Percentiles rank a stretch among this genome's conserved stretches.
These are phyloP conservation scores for Pyricularia sp. DNA, from an alignment of 2,329 filamentous ascomycete genomes.

Conservation along the genomic window DNA sequence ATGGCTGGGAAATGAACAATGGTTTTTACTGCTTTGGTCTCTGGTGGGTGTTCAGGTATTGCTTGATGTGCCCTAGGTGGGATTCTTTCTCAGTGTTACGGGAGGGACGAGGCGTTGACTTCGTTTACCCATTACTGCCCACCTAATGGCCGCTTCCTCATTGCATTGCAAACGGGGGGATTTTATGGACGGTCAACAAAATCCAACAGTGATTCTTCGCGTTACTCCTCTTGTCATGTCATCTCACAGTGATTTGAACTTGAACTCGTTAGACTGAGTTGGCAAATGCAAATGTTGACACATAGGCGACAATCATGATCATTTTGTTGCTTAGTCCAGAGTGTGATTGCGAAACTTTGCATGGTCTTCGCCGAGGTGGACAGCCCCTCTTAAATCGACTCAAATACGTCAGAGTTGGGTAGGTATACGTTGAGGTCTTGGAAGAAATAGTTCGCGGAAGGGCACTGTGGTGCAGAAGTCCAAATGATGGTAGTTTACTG, in stretches of 20 bases:
- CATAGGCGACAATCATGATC: not conserved
- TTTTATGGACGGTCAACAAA: constrained; percentile 7
- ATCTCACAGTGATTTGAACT: not conserved
- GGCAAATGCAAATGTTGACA: not conserved
- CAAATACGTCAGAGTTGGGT: not conserved
- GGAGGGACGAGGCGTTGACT: not conserved
- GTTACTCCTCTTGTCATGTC: not conserved
- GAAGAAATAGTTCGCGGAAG: not conserved
- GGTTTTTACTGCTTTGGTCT: constrained; percentile 7
- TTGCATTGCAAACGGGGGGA: constrained; percentile 7
- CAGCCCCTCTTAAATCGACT: not conserved
- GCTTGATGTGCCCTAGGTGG: constrained; percentile 5
- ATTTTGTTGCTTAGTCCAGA: not conserved
- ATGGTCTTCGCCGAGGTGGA: not conserved
- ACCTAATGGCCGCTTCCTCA: constrained; percentile 7
- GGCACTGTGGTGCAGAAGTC: not conserved
- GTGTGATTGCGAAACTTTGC: not conserved
- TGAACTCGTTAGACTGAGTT: not conserved
- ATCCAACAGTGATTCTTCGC: constrained; percentile 6
- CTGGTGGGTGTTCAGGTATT: constrained; percentile 9
- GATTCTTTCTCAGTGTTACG: constrained; percentile 3
- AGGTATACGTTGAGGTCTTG: not conserved
- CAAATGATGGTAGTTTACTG: not conserved
- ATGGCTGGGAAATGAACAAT: constrained; percentile 1
- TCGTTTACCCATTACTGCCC: constrained; percentile 1